Evolutionary conservation across 805 yeast genomes (phyloP).

Genomic region (Phaffomyces antillensis): DNA sequence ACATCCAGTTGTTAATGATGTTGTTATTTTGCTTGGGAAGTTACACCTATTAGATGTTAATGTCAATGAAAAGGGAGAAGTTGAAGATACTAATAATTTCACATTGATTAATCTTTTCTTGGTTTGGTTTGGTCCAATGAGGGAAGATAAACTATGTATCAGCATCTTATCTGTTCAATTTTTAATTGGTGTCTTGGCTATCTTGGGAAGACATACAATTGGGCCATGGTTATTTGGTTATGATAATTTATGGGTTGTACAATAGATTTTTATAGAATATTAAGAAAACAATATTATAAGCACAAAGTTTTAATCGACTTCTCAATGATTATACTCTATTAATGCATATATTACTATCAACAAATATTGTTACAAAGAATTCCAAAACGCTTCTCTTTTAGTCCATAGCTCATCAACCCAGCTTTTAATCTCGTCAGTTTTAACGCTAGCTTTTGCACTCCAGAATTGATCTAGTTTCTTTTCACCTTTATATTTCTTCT

Average conservation of each 20-base stretch:
- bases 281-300: not conserved
- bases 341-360: not conserved
- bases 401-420: conserved; percentile 57
- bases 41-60: conserved; percentile 41
- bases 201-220: conserved; percentile 69
- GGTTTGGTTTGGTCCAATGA: conserved; percentile 85
- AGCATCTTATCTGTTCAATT: conserved; percentile 58
- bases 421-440: conserved; percentile 60
- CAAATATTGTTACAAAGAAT: conserved; percentile 1
- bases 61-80: conserved; percentile 26
- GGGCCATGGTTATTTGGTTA: conserved; percentile 86
- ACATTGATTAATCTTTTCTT: conserved; percentile 79
- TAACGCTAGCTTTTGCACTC: conserved; percentile 51
- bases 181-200: conserved; percentile 54
- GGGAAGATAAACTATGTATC: conserved; percentile 71
- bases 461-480: conserved; percentile 66
- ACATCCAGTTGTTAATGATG: conserved; percentile 25
- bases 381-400: conserved; percentile 40
- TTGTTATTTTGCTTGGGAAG: conserved; percentile 40
- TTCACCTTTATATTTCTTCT: conserved; percentile 49
- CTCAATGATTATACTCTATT: too few species aligned
- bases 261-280: conserved; percentile 5
- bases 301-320: too few species aligned
- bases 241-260: conserved; percentile 57
- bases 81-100: conserved; percentile 43